Evolutionary conservation across 495 filamentous ascomycete species (phyloP).

Genomic region (Hypoxylon lienhwacheense): DNA sequence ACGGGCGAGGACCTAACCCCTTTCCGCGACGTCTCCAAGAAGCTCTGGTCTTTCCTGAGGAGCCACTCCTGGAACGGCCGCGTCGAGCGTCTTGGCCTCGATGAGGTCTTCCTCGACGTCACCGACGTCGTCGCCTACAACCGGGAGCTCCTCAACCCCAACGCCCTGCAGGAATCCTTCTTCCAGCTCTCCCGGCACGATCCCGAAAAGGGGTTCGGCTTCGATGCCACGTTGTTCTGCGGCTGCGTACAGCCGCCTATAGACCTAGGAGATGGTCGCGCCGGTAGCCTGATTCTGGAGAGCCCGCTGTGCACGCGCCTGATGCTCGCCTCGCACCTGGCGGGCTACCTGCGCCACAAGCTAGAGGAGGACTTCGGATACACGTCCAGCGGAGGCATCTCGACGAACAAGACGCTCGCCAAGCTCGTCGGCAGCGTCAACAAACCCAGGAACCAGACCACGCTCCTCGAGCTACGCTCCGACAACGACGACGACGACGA

Average conservation of each 20-base stretch:
- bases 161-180: conserved; percentile 68
- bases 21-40: conserved; percentile 84
- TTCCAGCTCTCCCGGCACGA: conserved; percentile 77
- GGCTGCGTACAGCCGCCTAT: conserved; percentile 36
- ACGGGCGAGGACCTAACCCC: conserved; percentile 84
- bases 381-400: conserved; percentile 83
- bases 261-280: conserved; percentile 1
- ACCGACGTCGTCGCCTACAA: conserved; percentile 87
- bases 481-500: conserved; percentile 41
- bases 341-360: conserved; percentile 65
- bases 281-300: conserved; percentile 9
- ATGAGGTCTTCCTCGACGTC: conserved; percentile 77
- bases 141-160: conserved; percentile 64
- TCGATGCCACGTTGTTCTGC: conserved; percentile 63
- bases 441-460: conserved; percentile 85
- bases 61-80: conserved; percentile 71
- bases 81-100: conserved; percentile 80
- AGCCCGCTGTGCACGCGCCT: conserved; percentile 56
- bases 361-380: conserved; percentile 81
- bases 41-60: conserved; percentile 69
- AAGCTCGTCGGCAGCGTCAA: conserved; percentile 84
- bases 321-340: conserved; percentile 73
- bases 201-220: conserved; percentile 77
- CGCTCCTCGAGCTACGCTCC: conserved; percentile 67
- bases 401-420: conserved; percentile 79